These are phyloP conservation scores for Ustilago loliicola DNA, from an alignment of 1,284 basidiomycete genomes.

Conservation along the genomic window DNA sequence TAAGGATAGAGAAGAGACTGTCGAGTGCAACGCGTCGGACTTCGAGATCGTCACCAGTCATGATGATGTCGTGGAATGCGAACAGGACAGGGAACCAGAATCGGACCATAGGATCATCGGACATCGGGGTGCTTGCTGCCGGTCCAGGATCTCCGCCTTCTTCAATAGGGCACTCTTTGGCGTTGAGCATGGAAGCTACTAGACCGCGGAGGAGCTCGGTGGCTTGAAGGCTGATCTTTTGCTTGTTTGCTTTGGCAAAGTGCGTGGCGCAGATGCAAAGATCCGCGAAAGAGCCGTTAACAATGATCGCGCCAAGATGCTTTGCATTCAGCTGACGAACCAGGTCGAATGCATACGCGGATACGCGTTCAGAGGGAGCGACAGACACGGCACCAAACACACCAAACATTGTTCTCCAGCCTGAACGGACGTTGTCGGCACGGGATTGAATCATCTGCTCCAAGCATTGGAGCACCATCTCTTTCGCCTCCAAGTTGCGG, in stretches of 20 bases:
- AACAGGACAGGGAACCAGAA: slow-evolving; percentile 98
- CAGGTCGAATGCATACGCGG: slow-evolving; percentile 94
- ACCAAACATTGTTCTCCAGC: slow-evolving; percentile 99
- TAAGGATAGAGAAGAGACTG: slow-evolving; percentile 93
- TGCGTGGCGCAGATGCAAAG: slow-evolving; percentile 97
- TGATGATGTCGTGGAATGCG: slow-evolving; percentile 98
- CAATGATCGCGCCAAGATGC: slow-evolving; percentile 90
- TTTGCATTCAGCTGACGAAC: slow-evolving; percentile 91
- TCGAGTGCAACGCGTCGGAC: slow-evolving; percentile 88
- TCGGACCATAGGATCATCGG: slow-evolving; percentile 64
- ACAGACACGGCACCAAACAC: slow-evolving; percentile 96
- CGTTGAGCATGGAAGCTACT: slow-evolving; percentile 84
- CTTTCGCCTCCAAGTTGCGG: slow-evolving; percentile 91
- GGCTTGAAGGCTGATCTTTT: slow-evolving; percentile 95
- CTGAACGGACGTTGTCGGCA: slow-evolving; percentile 94
- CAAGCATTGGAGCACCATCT: slow-evolving; percentile 98
- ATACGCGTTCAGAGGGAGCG: slow-evolving; percentile 93
- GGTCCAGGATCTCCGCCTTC: slow-evolving; percentile 56
- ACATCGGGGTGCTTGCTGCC: slow-evolving; percentile 52
- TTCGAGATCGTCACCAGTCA: slow-evolving; percentile 99
- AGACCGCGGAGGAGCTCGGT: slow-evolving; percentile 92
- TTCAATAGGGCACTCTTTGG: slow-evolving; percentile 58
- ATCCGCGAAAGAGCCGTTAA: slow-evolving; percentile 94
- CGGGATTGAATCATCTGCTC: slow-evolving; percentile 99
- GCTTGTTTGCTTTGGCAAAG: slow-evolving; percentile 98